These are phyloP conservation scores for Termitomyces eurrhizus DNA, from an alignment of 768 basidiomycete genomes.

Conservation along the genomic window DNA sequence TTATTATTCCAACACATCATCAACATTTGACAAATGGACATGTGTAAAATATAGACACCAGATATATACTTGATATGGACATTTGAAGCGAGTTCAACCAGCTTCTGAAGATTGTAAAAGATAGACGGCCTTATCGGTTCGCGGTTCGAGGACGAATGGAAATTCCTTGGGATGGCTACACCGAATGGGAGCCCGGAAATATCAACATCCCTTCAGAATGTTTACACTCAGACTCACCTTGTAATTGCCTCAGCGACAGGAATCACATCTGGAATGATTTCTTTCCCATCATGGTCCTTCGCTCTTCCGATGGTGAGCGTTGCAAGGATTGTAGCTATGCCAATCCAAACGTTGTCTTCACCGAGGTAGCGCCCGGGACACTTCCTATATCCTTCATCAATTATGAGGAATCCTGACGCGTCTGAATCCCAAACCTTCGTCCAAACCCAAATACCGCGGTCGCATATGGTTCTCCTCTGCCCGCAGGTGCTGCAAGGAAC, in stretches of 20 bases:
- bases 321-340: conserved; percentile 18
- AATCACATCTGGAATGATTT: conserved; percentile 26
- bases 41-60: no score
- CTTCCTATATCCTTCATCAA: conserved; percentile 3
- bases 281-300: conserved; percentile 26
- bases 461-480: conserved; percentile 11
- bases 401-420: not conserved
- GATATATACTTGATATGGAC: no score
- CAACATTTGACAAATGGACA: no score
- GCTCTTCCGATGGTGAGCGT: conserved; percentile 33
- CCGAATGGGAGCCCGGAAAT: no score
- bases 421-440: conserved; percentile 15
- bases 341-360: conserved; percentile 33
- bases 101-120: not conserved
- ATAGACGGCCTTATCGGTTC: not conserved
- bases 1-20: no score
- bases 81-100: no score
- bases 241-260: conserved; percentile 3
- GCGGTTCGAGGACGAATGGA: not conserved
- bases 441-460: conserved; percentile 22
- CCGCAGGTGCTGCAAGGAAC: conserved; percentile 23
- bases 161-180: conserved; percentile 2
- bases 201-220: not conserved
- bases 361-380: conserved; percentile 41
- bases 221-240: not conserved